phyloP scores from a whole-genome alignment of 352 stramenopile genomes.

The Globisporangium viniferum region DNA sequence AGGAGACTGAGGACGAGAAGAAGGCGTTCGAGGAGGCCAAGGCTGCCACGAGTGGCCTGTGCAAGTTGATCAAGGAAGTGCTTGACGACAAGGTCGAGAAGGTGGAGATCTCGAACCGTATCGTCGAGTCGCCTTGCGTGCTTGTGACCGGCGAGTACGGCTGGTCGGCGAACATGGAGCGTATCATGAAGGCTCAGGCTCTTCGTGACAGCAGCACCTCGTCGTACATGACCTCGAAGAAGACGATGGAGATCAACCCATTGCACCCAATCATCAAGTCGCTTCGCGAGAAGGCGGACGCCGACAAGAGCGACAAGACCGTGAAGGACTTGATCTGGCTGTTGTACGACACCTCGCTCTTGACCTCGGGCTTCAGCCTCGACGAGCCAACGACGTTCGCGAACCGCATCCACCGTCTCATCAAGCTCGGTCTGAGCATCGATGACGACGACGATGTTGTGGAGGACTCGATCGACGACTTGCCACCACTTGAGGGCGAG shows the following conservation, averaged over 20 bases:
- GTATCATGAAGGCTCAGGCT: constrained; percentile 99
- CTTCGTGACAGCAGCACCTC: constrained; percentile 96
- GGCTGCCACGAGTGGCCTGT: constrained; percentile 95
- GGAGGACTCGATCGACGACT: constrained; percentile 95
- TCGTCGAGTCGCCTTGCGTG: constrained; percentile 98
- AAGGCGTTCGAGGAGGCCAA: constrained; percentile 99
- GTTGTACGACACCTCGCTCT: constrained; percentile 98
- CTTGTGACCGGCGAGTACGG: constrained; percentile 99
- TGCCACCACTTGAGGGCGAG: constrained; percentile 96
- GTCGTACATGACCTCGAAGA: constrained; percentile 99
- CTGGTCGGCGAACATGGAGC: constrained; percentile 99
- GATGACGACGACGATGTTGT: constrained; percentile 96
- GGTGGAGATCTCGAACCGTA: constrained; percentile 98
- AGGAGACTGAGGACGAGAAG: constrained; percentile 97
- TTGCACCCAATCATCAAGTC: constrained; percentile 98
- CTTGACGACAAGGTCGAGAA: constrained; percentile 99
- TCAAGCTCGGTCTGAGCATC: constrained; percentile 98
- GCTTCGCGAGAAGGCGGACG: constrained; percentile 97
- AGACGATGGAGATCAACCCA: constrained; percentile 99
- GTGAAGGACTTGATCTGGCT: constrained; percentile 99
- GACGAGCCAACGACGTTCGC: constrained; percentile 99
- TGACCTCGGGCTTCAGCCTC: constrained; percentile 98
- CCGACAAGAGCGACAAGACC: constrained; percentile 99
- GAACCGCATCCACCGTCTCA: constrained; percentile 98
- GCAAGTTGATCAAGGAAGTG: constrained; percentile 99